Percentiles rank a stretch among this genome's conserved stretches.
Conservation (phyloP, 768 basidiomycete species). For the Fomitopsis serialis region DNA sequence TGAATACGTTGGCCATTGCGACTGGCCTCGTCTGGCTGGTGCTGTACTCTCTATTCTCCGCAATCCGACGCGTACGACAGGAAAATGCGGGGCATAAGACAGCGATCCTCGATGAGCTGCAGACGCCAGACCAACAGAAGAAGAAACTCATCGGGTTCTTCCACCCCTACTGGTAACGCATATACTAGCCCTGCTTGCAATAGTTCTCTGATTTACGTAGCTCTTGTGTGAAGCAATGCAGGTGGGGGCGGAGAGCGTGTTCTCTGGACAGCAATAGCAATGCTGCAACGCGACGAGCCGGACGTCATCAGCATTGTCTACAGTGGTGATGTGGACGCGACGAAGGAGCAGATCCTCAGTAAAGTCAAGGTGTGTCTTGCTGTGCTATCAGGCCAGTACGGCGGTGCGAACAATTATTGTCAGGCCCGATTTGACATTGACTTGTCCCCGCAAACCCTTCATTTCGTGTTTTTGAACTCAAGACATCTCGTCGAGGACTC, state of each 20-base stretch:
- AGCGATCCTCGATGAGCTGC: slow-evolving; percentile 8
- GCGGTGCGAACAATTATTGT: background rate
- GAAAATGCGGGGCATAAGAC: background rate
- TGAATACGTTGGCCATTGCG: background rate
- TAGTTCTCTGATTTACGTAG: slow-evolving; percentile 19
- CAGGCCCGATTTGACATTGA: slow-evolving; percentile 80
- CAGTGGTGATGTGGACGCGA: slow-evolving; percentile 78
- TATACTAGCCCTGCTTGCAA: background rate
- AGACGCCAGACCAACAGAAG: slow-evolving; percentile 1
- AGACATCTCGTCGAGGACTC: slow-evolving; percentile 74
- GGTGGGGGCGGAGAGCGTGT: slow-evolving; percentile 97
- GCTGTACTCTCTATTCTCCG: background rate
- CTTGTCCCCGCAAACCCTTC: slow-evolving; percentile 57
- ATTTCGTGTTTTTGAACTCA: slow-evolving; percentile 77
- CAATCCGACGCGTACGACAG: background rate
- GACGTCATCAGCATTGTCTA: slow-evolving; percentile 77
- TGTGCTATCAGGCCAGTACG: background rate
- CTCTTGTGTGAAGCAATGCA: slow-evolving; percentile 61
- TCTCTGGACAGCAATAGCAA: slow-evolving; percentile 83
- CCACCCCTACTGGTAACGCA: slow-evolving; percentile 88
- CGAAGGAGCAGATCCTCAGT: slow-evolving; percentile 72
- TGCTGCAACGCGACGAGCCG: slow-evolving; percentile 63
- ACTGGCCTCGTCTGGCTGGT: background rate
- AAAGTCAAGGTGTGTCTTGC: slow-evolving; percentile 64
- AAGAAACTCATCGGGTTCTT: slow-evolving; percentile 73